Conservation (phyloP, 2,329 filamentous ascomycete species). For the Alternaria gansuensis region DNA sequence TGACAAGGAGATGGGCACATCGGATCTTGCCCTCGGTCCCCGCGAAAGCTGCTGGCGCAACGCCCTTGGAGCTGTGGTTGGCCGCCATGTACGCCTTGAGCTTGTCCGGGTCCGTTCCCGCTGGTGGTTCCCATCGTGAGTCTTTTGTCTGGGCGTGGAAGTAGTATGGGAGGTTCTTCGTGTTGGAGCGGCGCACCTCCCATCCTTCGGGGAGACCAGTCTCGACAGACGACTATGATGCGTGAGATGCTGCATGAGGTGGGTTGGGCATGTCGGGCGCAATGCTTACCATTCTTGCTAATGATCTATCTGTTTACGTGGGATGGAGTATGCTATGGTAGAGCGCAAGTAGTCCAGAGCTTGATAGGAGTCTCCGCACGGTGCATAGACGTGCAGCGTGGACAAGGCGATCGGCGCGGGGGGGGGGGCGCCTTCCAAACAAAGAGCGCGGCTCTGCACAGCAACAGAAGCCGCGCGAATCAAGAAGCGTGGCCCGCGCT, state of each 20-base stretch:
- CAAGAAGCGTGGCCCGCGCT: constrained; percentile 19
- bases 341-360: constrained; percentile 4
- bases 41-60: constrained; percentile 51
- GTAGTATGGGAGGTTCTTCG: constrained; percentile 98
- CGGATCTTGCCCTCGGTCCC: constrained; percentile 79
- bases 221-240: constrained; percentile 40
- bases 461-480: constrained; percentile 16
- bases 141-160: constrained; percentile 88
- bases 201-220: constrained; percentile 81
- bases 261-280: constrained; percentile 5
- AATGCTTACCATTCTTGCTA: constrained; percentile 42
- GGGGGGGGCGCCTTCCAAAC: constrained; percentile 33
- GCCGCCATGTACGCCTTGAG: constrained; percentile 93
- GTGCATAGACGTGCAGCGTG: constrained; percentile 12
- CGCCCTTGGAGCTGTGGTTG: constrained; percentile 73
- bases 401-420: constrained; percentile 31
- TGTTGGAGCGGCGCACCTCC: constrained; percentile 98
- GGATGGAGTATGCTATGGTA: constrained; percentile 3
- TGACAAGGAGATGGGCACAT: constrained; percentile 89
- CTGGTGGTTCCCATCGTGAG: constrained; percentile 94
- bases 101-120: constrained; percentile 87
- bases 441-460: constrained; percentile 14
- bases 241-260: constrained; percentile 32
- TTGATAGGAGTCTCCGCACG: constrained; percentile 14
- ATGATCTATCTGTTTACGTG: constrained; percentile 6